Percentiles rank a stretch among this genome's conserved stretches.
phyloP scores from a whole-genome alignment of 768 basidiomycete genomes.

The Scleroderma bovista region DNA sequence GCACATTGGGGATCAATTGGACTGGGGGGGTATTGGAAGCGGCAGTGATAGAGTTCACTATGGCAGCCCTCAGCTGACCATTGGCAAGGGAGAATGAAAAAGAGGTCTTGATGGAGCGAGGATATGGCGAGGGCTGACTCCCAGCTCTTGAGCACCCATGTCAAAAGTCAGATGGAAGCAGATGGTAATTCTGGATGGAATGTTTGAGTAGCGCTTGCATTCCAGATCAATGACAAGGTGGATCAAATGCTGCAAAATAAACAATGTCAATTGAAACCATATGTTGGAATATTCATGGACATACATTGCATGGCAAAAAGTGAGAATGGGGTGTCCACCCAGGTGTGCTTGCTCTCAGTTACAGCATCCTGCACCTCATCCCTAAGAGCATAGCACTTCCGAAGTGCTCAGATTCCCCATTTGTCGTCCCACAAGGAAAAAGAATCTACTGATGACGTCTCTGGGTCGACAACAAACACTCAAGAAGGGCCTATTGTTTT shows the following conservation, averaged over 20 bases:
- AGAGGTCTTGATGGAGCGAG: slow-evolving; percentile 44
- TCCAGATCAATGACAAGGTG: no score
- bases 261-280: no score
- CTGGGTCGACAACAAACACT: slow-evolving; percentile 54
- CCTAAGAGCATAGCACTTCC: slow-evolving; percentile 63
- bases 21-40: no score
- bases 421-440: no score
- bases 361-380: slow-evolving; percentile 66
- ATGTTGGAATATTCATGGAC: no score
- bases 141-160: slow-evolving; percentile 60
- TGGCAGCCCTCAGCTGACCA: slow-evolving; percentile 32
- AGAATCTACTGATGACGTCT: slow-evolving; percentile 44
- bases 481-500: slow-evolving; percentile 32
- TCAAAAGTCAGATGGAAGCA: slow-evolving; percentile 68
- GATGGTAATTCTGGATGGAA: slow-evolving; percentile 64
- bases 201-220: no score
- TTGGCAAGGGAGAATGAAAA: slow-evolving; percentile 33
- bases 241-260: no score
- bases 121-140: slow-evolving; percentile 73
- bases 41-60: no score
- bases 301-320: slow-evolving; percentile 68
- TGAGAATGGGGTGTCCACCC: slow-evolving; percentile 72
- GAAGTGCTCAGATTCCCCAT: slow-evolving; percentile 53
- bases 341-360: slow-evolving; percentile 55
- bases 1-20: no score